Evolutionary conservation across 2,329 filamentous ascomycete genomes (phyloP).

Genomic region (Diaporthe aspalathi): DNA sequence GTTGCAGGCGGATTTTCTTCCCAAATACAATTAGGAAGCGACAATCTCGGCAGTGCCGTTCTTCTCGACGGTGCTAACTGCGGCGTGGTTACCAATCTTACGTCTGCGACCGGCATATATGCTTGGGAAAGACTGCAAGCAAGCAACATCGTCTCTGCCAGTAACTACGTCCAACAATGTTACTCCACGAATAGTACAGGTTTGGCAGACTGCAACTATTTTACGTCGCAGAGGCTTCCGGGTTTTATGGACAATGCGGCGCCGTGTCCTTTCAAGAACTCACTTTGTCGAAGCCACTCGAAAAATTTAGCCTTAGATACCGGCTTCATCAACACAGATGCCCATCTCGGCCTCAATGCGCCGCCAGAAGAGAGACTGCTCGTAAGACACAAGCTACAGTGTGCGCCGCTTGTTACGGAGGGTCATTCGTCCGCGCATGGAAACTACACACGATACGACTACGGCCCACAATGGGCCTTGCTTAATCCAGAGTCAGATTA

Average conservation of each 20-base stretch:
- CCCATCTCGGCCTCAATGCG: conserved; percentile 42
- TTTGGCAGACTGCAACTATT: conserved; percentile 26
- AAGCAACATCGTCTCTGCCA: not conserved
- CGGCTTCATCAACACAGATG: conserved; percentile 40
- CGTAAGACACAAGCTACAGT: conserved; percentile 15
- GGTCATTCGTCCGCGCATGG: not conserved
- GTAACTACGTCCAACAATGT: conserved; percentile 41
- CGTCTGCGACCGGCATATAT: not conserved
- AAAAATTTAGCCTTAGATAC: conserved; percentile 38
- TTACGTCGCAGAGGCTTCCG: not conserved
- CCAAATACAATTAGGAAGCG: no score
- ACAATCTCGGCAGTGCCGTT: conserved; percentile 13
- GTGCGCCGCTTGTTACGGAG: conserved; percentile 32
- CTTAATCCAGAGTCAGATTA: no score
- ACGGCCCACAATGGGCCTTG: conserved; percentile 19
- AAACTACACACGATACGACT: conserved; percentile 34
- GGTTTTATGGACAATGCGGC: conserved; percentile 21
- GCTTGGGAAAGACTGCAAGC: not conserved
- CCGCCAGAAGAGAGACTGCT: conserved; percentile 39
- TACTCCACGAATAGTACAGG: conserved; percentile 37
- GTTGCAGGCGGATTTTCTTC: conserved; percentile 24
- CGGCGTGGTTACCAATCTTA: not conserved
- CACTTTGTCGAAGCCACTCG: conserved; percentile 34
- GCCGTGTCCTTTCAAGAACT: conserved; percentile 41
- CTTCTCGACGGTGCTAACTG: conserved; percentile 36